phyloP scores from a whole-genome alignment of 331 rosid genomes.

The Prunus yedoensis region DNA sequence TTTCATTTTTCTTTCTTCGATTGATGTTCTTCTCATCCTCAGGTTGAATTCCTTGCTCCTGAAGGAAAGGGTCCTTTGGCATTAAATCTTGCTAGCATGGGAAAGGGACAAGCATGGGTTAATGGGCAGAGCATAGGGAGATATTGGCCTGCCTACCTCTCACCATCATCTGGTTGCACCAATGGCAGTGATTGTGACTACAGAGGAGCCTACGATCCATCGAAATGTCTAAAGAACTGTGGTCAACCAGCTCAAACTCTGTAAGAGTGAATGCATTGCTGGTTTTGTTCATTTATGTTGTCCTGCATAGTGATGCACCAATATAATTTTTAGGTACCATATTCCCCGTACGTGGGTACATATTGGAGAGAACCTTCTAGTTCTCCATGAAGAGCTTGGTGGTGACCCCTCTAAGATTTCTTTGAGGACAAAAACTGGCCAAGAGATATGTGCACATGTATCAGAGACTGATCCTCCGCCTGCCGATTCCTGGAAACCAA shows the following conservation, averaged over 20 bases:
- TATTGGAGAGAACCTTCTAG: constrained; percentile 36
- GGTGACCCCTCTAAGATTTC: constrained; percentile 42
- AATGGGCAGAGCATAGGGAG: constrained; percentile 39
- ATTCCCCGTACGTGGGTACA: constrained; percentile 42
- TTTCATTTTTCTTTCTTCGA: not conserved
- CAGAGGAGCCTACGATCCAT: constrained; percentile 29
- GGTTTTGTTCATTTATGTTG: not conserved
- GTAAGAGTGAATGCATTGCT: constrained; percentile 14
- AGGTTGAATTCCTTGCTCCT: constrained; percentile 35
- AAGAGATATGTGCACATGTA: constrained; percentile 28
- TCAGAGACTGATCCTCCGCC: constrained; percentile 25
- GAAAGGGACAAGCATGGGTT: constrained; percentile 47
- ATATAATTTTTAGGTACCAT: constrained; percentile 36
- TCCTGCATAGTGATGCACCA: too few species aligned
- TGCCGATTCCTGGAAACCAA: constrained; percentile 10
- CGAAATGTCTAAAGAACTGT: constrained; percentile 35
- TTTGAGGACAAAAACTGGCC: constrained; percentile 29
- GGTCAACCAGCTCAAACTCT: constrained; percentile 38
- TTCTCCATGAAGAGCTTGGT: constrained; percentile 47
- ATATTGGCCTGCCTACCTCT: constrained; percentile 34
- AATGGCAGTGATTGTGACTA: constrained; percentile 21
- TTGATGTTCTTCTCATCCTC: constrained; percentile 17
- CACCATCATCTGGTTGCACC: constrained; percentile 15
- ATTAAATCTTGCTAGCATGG: constrained; percentile 41
- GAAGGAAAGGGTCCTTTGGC: constrained; percentile 39